phyloP scores from a whole-genome alignment of 2,329 filamentous ascomycete genomes.

The Clonostachys rosea region DNA sequence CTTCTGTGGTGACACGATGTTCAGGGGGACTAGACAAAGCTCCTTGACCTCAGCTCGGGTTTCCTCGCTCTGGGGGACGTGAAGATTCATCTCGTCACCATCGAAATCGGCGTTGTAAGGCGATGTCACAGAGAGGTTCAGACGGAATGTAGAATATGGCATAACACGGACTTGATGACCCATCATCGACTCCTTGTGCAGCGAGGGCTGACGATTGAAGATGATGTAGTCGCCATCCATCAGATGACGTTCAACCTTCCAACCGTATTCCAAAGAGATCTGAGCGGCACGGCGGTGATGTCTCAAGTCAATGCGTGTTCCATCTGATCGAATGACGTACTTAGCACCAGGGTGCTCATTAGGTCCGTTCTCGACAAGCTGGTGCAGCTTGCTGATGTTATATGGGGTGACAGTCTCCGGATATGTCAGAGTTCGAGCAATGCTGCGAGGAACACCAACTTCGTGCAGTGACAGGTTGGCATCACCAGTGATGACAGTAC shows the following conservation, averaged over 20 bases:
- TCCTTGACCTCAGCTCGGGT: slow-evolving; percentile 92
- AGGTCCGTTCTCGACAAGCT: slow-evolving; percentile 87
- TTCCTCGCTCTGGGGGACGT: slow-evolving; percentile 97
- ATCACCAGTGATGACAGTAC: slow-evolving; percentile 99
- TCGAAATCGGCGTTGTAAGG: slow-evolving; percentile 99
- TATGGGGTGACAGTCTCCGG: slow-evolving; percentile 96
- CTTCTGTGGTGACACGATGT: slow-evolving; percentile 96
- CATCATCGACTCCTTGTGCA: slow-evolving; percentile 99
- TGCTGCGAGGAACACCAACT: slow-evolving; percentile 92
- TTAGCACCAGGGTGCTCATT: slow-evolving; percentile 94
- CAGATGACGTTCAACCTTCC: slow-evolving; percentile 97
- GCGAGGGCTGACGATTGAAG: slow-evolving; percentile 98
- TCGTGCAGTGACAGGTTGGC: slow-evolving; percentile 95
- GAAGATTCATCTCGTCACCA: slow-evolving; percentile 99
- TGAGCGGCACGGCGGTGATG: slow-evolving; percentile 86
- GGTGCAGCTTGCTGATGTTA: slow-evolving; percentile 90
- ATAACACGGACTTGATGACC: slow-evolving; percentile 95
- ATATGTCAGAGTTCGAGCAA: slow-evolving; percentile 89
- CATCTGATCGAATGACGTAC: slow-evolving; percentile 91
- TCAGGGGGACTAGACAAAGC: slow-evolving; percentile 94
- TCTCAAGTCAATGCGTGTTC: slow-evolving; percentile 89
- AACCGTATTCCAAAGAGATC: slow-evolving; percentile 88
- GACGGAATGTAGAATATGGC: slow-evolving; percentile 97
- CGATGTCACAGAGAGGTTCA: slow-evolving; percentile 95
- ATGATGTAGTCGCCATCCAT: slow-evolving; percentile 97